Conservation (phyloP, 768 basidiomycete species). For the Stropharia rugosoannulata region DNA sequence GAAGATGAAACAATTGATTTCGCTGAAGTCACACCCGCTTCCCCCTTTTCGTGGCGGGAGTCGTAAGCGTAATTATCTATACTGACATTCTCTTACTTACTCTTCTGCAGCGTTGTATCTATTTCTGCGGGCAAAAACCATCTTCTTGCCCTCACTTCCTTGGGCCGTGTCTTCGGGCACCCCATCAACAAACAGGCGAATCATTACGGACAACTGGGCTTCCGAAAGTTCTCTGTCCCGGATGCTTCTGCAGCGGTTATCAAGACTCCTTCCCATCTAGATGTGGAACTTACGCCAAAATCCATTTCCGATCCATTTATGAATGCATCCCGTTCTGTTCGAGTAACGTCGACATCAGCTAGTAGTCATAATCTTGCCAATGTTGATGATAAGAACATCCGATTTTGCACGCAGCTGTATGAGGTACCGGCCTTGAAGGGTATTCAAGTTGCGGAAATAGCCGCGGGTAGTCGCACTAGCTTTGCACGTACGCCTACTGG, state of each 20-base stretch:
- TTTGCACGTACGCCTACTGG: conserved; percentile 70
- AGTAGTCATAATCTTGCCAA: conserved; percentile 30
- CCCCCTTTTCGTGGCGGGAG: conserved; percentile 62
- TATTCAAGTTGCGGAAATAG: conserved; percentile 64
- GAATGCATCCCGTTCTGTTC: conserved; percentile 42
- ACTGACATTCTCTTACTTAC: neutral
- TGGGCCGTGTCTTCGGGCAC: conserved; percentile 76
- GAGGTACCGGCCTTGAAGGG: conserved; percentile 76
- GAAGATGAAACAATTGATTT: conserved; percentile 53
- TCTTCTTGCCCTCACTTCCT: conserved; percentile 68
- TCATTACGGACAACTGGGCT: conserved; percentile 79
- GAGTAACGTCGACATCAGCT: conserved; percentile 24
- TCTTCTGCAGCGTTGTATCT: conserved; percentile 55
- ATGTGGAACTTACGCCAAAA: conserved; percentile 59
- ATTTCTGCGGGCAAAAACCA: conserved; percentile 76
- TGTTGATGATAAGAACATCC: conserved; percentile 43
- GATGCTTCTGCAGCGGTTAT: conserved; percentile 28
- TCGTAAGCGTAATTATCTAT: conserved; percentile 39
- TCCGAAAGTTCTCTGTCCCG: conserved; percentile 58
- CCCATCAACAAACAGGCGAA: conserved; percentile 78
- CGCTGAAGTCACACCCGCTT: conserved; percentile 58
- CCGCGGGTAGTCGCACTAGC: conserved; percentile 70
- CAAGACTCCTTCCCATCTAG: conserved; percentile 30
- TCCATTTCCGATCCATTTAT: conserved; percentile 49
- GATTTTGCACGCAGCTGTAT: conserved; percentile 68